Evolutionary conservation across 345 rosid genomes (phyloP).

Genomic region (Alliaria petiolata): DNA sequence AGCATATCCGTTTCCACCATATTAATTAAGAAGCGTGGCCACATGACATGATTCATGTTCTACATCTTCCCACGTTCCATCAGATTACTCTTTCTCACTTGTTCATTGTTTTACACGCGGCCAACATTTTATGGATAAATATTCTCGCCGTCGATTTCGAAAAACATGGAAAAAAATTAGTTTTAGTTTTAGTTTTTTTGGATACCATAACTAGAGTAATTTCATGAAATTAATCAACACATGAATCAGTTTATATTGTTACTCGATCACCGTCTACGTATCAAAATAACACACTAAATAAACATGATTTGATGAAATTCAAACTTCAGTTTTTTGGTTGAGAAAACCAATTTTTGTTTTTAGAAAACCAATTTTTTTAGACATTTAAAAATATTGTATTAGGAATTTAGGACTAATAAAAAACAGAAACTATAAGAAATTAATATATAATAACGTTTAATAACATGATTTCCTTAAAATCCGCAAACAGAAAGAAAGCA

Average conservation of each 20-base stretch:
- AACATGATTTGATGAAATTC: neutral
- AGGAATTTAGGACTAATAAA: too few relatives aligned
- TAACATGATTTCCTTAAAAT: too few relatives aligned
- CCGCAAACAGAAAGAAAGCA: too few relatives aligned
- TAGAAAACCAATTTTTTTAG: too few relatives aligned
- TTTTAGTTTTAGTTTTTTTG: too few relatives aligned
- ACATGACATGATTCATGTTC: constrained; percentile 7
- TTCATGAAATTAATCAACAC: neutral
- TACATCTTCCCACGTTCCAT: constrained; percentile 12
- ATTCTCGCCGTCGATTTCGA: neutral
- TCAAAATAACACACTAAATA: neutral
- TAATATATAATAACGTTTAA: too few relatives aligned
- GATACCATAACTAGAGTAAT: neutral
- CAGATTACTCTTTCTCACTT: constrained; percentile 8
- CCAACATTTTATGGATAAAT: neutral
- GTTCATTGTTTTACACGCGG: constrained; percentile 18
- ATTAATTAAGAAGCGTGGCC: constrained; percentile 11
- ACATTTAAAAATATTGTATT: too few relatives aligned
- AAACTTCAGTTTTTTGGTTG: too few relatives aligned
- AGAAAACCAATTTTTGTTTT: neutral
- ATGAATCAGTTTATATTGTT: too few relatives aligned
- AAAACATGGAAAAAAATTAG: neutral
- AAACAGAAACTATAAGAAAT: too few relatives aligned
- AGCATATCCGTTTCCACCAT: constrained; percentile 26
- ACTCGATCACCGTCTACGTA: too few relatives aligned